Evolutionary conservation across 1,284 basidiomycete species (phyloP), one percentile per base, ranked within the genome.

Genomic region (Pyrrhoderma noxium): DNA sequence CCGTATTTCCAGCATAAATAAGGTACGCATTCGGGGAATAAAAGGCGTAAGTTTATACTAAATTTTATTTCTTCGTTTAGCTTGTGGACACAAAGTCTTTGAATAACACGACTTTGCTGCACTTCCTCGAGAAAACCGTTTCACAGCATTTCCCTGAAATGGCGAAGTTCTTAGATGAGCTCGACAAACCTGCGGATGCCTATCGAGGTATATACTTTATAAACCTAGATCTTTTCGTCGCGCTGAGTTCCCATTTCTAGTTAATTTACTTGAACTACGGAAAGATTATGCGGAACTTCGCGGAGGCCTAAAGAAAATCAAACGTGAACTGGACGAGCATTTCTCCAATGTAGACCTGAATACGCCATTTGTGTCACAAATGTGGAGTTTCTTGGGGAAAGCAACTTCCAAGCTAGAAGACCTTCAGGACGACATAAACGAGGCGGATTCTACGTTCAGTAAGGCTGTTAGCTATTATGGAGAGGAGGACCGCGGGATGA

Each of bases 21-120:
- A 93, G 76, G 89, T 85, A 59, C 35, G 63, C 60, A 1, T 22
- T 23, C n/a, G n/a, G n/a, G n/a, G n/a, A n/a, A n/a, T 16, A 19
- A 22, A 23, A 22, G 37, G 1, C 23, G 5, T 19, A 22, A 25
- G 1, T 16, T 25, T 13, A 39, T 31, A 19, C 23, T 21, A 39
- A n/a, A 47, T 43, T 2, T 52, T 36, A 36, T 40, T 47, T 18
- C 27, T 22, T 8, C 51, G 34, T 44, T 53, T 47, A 94, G 90
- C 76, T 99, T 47, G 95, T 98, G 39, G 96, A 99, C 63, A 99
- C 95, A 2, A 99, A 99, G 69, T 96, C 94, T 2, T 77, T 91
- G 51, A 85, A 94, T 64, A 89, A 93, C 56, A 91, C 89, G 16
- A 99, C 95, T 0, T 75, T 99, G 38, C 74, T 99, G 7, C 95